A percentile compares a stretch with the other conserved stretches of the same genome.
Evolutionary conservation across 2,329 filamentous ascomycete genomes (phyloP).

Genomic region (Pestalotiopsis fici): DNA sequence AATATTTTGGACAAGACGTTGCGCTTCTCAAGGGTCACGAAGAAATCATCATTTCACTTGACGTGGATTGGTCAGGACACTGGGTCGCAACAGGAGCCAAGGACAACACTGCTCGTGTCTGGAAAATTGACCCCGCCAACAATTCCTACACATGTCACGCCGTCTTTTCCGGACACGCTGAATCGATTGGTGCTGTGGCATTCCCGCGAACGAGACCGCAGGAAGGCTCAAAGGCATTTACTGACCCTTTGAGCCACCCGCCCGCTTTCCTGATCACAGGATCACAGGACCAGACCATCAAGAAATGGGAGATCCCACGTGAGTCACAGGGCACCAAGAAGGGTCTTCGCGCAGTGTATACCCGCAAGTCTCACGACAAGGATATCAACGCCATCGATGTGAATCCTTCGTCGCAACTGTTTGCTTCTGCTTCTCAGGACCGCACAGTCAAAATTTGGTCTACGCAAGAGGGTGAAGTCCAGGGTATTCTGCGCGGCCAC

Average conservation of each 20-base stretch:
- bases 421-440: conserved; percentile 96
- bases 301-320: conserved; percentile 83
- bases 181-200: conserved; percentile 88
- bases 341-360: conserved; percentile 72
- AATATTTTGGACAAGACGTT: conserved; percentile 88
- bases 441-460: conserved; percentile 98
- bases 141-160: conserved; percentile 79
- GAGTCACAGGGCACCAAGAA: conserved; percentile 50
- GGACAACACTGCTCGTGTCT: conserved; percentile 90
- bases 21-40: conserved; percentile 85
- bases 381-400: conserved; percentile 96
- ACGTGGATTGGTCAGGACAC: conserved; percentile 94
- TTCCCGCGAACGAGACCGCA: conserved; percentile 72
- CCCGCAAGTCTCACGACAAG: conserved; percentile 95
- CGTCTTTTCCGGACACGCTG: conserved; percentile 86
- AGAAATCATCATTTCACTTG: conserved; percentile 93
- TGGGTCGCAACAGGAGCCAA: conserved; percentile 97
- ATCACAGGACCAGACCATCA: conserved; percentile 93
- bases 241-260: conserved; percentile 75
- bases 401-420: conserved; percentile 72
- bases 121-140: conserved; percentile 78
- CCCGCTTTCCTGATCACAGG: conserved; percentile 87
- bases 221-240: conserved; percentile 68
- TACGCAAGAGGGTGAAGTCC: conserved; percentile 81
- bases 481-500: conserved; percentile 90